Evolutionary conservation across 768 basidiomycete genomes (phyloP), one percentile per base, ranked within the genome.

Genomic region (Kwoniella sp.): DNA sequence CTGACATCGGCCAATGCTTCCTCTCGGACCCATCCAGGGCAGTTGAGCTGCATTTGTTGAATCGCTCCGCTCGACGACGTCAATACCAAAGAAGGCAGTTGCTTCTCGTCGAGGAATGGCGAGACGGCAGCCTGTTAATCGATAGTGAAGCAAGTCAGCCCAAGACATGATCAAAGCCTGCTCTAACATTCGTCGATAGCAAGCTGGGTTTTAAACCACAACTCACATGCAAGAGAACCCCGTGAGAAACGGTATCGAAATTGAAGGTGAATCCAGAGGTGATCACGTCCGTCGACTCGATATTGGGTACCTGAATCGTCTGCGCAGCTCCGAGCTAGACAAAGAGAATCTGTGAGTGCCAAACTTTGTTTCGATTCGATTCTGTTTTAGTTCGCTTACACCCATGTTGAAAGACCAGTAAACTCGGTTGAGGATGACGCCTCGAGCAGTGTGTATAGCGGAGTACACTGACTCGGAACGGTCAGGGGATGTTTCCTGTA

Each of bases 61-160:
- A 93, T 71, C 3, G 90, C 83, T 10, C 91, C 91, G 1, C 88
- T 88, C n/a, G 85, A 85, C 0, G 90, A 90, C 1, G 87, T 87
- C 21, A 91, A 58, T 22, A 73, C 27, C 5, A 76, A 47, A 1
- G 57, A 60, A 9, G 72, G 70, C 22, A 64, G 51, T 56, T 65
- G 69, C 48, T 53, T 62, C 24, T 58, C 50, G 30, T 64, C 60
- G n/a, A 68, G 30, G 37, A 62, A 52, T 21, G 47, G 52, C 19
- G 67, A 58, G 2, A 63, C 65, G 0, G 69, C 69, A n/a, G 63
- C 66, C 73, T 74, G 47, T n/a, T n/a, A n/a, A n/a, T n/a, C n/a
- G 15, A 21, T 2, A 2, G 59, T 22, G n/a, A 10, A 22, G 26
- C 44, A 26, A 40, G 55, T 58, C 50, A 64, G 50, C 40, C 30